Evolutionary conservation across 257 asterid species (phyloP).

Genomic region (Avicennia marina): DNA sequence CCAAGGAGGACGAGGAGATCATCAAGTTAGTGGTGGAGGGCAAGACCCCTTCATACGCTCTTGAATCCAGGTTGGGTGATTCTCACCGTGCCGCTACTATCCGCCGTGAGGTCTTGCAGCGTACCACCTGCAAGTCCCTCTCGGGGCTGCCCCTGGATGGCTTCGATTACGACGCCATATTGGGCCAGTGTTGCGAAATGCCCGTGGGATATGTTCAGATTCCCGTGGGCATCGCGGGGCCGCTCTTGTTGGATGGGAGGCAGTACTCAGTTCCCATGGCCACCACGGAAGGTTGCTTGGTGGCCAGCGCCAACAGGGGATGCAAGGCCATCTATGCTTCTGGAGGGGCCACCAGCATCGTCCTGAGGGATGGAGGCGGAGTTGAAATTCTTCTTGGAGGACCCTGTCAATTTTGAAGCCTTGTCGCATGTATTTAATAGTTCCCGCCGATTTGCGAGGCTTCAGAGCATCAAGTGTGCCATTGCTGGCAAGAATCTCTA

Average conservation of each 20-base stretch:
- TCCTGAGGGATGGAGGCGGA: conserved; percentile 50
- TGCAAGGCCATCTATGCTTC: conserved; percentile 48
- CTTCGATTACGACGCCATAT: conserved; percentile 44
- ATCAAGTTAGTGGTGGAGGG: conserved; percentile 35
- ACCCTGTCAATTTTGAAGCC: conserved; percentile 38
- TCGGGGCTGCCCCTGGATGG: conserved; percentile 56
- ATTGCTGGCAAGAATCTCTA: conserved; percentile 69
- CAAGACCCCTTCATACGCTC: conserved; percentile 37
- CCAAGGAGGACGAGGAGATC: conserved; percentile 39
- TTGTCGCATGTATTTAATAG: conserved; percentile 42
- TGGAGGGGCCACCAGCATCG: conserved; percentile 43
- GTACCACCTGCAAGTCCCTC: conserved; percentile 43
- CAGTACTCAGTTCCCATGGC: conserved; percentile 61
- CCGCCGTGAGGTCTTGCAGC: conserved; percentile 49
- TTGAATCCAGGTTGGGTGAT: conserved; percentile 51
- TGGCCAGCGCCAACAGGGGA: conserved; percentile 64
- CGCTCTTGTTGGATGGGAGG: conserved; percentile 49
- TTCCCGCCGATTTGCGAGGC: conserved; percentile 47
- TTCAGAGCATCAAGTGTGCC: conserved; percentile 48
- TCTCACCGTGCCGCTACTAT: conserved; percentile 43
- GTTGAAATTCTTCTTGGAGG: conserved; percentile 48
- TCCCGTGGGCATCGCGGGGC: conserved; percentile 64
- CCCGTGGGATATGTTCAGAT: conserved; percentile 62
- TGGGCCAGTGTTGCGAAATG: conserved; percentile 71
- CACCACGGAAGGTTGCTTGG: conserved; percentile 57